A percentile compares a stretch with the other conserved stretches of the same genome.
These are phyloP conservation scores for Skeletonema menzelii DNA, from an alignment of 108 stramenopile species.

Conservation along the genomic window DNA sequence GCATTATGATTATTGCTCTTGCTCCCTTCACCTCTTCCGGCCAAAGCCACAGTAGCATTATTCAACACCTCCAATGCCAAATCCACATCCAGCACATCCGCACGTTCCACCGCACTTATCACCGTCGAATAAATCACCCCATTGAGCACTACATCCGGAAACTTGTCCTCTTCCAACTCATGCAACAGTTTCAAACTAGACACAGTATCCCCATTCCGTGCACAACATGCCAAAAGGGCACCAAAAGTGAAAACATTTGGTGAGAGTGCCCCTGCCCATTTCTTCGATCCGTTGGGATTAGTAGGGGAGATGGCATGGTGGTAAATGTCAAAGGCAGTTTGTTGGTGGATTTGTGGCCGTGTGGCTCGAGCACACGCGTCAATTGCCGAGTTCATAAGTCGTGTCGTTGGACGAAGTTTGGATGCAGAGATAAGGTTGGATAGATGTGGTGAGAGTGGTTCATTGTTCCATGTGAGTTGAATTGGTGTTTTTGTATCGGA, in stretches of 20 bases:
- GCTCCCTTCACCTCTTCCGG: conserved; percentile 9
- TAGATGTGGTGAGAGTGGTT: background rate
- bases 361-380: conserved; percentile 75
- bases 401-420: conserved; percentile 49
- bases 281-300: conserved; percentile 4
- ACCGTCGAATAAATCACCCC: conserved; percentile 75
- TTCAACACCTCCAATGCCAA: conserved; percentile 64
- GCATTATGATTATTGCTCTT: background rate
- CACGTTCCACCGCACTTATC: conserved; percentile 72
- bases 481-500: background rate
- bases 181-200: conserved; percentile 50
- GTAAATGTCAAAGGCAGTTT: background rate
- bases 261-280: conserved; percentile 15
- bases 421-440: background rate
- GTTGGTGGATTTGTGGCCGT: conserved; percentile 42
- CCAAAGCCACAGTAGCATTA: conserved; percentile 42
- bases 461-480: background rate
- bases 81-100: conserved; percentile 43
- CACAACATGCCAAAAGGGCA: conserved; percentile 63
- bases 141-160: conserved; percentile 59
- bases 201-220: conserved; percentile 57
- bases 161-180: conserved; percentile 25
- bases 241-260: conserved; percentile 87
- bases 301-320: background rate
- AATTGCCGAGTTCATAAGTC: conserved; percentile 74